A percentile compares a stretch with the other conserved stretches of the same genome.
Evolutionary conservation across 2,329 filamentous ascomycete genomes (phyloP).

Genomic region (Fusarium domesticum): DNA sequence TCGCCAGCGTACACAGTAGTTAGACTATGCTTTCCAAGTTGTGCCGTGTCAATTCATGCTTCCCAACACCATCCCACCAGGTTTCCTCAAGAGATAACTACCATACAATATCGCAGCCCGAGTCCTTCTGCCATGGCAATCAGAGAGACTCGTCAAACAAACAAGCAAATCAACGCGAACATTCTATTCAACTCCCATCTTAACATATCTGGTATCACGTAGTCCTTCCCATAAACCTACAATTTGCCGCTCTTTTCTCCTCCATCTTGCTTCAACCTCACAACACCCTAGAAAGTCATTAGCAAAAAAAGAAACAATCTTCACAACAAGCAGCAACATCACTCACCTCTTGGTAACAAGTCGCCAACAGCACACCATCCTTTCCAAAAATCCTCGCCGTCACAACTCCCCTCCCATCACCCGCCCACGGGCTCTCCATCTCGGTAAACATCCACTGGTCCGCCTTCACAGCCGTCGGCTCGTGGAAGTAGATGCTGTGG

Average conservation of each 20-base stretch:
- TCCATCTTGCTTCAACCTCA: conserved; percentile 46
- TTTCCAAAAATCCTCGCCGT: conserved; percentile 69
- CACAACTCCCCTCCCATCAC: conserved; percentile 73
- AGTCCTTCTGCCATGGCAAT: no score
- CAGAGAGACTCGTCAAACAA: no score
- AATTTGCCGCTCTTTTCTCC: conserved; percentile 35
- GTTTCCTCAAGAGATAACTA: no score
- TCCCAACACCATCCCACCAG: no score
- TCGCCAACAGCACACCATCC: conserved; percentile 72
- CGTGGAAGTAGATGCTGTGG: conserved; percentile 69
- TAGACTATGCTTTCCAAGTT: no score
- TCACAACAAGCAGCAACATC: not conserved
- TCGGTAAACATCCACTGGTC: conserved; percentile 79
- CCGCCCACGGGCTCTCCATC: conserved; percentile 78
- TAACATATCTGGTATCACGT: not conserved
- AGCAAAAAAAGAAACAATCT: conserved; percentile 12
- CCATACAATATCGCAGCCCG: no score
- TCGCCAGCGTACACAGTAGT: no score
- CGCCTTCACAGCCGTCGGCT: conserved; percentile 54
- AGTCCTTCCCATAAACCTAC: conserved; percentile 10
- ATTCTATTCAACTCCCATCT: not conserved
- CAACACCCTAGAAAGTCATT: conserved; percentile 43
- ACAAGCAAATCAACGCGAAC: no score
- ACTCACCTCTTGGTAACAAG: conserved; percentile 73
- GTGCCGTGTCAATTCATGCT: no score